phyloP scores from a whole-genome alignment of 108 stramenopile genomes.

The Poteriospumella lacustris region DNA sequence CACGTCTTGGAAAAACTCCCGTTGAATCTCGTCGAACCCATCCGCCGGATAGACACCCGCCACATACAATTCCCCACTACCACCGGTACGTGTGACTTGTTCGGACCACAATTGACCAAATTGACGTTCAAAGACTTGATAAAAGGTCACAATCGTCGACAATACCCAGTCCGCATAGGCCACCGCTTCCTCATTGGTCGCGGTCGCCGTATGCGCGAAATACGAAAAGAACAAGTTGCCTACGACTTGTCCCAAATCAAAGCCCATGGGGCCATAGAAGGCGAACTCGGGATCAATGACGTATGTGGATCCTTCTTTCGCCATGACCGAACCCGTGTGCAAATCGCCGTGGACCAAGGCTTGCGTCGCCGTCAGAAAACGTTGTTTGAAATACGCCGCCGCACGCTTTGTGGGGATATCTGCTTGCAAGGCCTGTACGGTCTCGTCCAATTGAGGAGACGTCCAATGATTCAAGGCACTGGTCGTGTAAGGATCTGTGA shows the following conservation, averaged over 20 bases:
- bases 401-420: constrained; percentile 43
- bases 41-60: neutral
- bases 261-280: constrained; percentile 63
- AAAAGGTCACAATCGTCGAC: constrained; percentile 34
- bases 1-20: constrained; percentile 35
- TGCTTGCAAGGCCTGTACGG: constrained; percentile 32
- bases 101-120: constrained; percentile 53
- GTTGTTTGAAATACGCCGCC: constrained; percentile 41
- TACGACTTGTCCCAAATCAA: constrained; percentile 53
- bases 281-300: constrained; percentile 63
- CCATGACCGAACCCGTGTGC: constrained; percentile 59
- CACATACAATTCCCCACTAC: neutral
- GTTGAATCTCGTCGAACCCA: constrained; percentile 29
- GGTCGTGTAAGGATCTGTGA: constrained; percentile 40
- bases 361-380: constrained; percentile 46
- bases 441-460: constrained; percentile 45
- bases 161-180: constrained; percentile 54
- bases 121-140: constrained; percentile 23
- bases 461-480: constrained; percentile 51
- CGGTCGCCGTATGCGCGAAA: constrained; percentile 44
- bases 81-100: neutral
- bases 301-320: constrained; percentile 43
- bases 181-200: constrained; percentile 14
- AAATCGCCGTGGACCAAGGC: constrained; percentile 55
- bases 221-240: constrained; percentile 51